Percentiles rank a stretch among this genome's conserved stretches.
Evolutionary conservation across 2,329 filamentous ascomycete species (phyloP).

Genomic region (Calonectria honghensis): DNA sequence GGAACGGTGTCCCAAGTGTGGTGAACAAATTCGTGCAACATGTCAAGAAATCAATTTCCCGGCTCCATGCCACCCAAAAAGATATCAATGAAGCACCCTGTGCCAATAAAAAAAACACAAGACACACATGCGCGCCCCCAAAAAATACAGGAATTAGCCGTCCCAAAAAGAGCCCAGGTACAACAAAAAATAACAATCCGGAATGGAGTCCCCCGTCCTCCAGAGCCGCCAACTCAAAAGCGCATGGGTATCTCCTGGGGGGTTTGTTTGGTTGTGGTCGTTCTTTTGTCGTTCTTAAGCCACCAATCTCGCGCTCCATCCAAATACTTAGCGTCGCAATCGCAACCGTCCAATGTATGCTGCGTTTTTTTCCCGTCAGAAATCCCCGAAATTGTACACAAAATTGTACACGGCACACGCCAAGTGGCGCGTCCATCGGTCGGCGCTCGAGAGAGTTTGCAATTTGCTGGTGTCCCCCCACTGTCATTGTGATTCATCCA

Average conservation of each 20-base stretch:
- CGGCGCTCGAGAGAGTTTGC: conserved; percentile 47
- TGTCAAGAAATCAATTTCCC: conserved; percentile 54
- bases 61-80: conserved; percentile 49
- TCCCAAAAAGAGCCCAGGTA: conserved; percentile 44
- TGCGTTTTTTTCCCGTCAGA: conserved; percentile 42
- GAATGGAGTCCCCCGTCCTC: conserved; percentile 56
- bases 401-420: conserved; percentile 55
- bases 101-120: conserved; percentile 43
- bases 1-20: conserved; percentile 30
- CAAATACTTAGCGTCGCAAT: conserved; percentile 52
- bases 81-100: conserved; percentile 47
- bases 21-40: conserved; percentile 41
- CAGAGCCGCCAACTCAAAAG: conserved; percentile 52
- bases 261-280: conserved; percentile 53
- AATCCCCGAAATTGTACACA: conserved; percentile 43
- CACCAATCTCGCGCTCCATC: conserved; percentile 55
- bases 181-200: conserved; percentile 49
- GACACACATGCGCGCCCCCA: conserved; percentile 47
- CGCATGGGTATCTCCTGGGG: conserved; percentile 57
- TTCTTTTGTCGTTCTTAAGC: conserved; percentile 45
- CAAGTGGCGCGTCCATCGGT: conserved; percentile 51
- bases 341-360: conserved; percentile 43
- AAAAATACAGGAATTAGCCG: conserved; percentile 32
- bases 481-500: conserved; percentile 38
- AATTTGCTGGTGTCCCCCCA: conserved; percentile 40